These are phyloP conservation scores for Nannochloris sp. DNA, from an alignment of 139 green algal species.

Conservation along the genomic window DNA sequence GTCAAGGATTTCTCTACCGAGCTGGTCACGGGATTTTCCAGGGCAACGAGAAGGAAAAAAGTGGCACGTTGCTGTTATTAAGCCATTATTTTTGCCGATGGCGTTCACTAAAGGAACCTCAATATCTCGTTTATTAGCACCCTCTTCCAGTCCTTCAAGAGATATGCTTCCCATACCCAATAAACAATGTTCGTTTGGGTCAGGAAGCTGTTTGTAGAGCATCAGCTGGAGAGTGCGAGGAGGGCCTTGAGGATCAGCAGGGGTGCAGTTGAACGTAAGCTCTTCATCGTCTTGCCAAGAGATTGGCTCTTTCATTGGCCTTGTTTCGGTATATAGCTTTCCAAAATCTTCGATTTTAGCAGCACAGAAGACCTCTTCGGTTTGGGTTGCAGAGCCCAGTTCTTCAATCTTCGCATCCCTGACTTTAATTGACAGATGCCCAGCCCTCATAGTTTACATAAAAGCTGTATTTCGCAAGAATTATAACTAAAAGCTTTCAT, in stretches of 20 bases:
- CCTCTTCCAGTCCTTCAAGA: background rate
- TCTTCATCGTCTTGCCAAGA: background rate
- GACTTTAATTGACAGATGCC: background rate
- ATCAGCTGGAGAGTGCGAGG: background rate
- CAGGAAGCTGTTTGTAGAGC: background rate
- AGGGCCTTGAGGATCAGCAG: too few relatives aligned
- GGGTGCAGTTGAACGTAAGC: background rate
- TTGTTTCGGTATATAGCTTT: background rate
- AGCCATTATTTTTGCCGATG: background rate
- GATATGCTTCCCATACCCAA: background rate
- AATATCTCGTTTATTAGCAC: too few relatives aligned
- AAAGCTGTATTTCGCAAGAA: too few relatives aligned
- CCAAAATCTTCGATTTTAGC: background rate
- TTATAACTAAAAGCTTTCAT: too few relatives aligned
- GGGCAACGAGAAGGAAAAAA: background rate
- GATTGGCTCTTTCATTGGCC: background rate
- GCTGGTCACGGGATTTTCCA: background rate
- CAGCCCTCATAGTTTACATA: background rate
- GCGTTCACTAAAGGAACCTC: too few relatives aligned
- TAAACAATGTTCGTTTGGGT: background rate
- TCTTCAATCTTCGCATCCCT: background rate
- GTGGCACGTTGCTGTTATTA: background rate
- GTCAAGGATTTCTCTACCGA: background rate
- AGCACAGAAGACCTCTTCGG: background rate
- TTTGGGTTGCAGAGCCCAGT: background rate